Evolutionary conservation across 495 filamentous ascomycete species (phyloP).

Genomic region (Tirmania nivea): DNA sequence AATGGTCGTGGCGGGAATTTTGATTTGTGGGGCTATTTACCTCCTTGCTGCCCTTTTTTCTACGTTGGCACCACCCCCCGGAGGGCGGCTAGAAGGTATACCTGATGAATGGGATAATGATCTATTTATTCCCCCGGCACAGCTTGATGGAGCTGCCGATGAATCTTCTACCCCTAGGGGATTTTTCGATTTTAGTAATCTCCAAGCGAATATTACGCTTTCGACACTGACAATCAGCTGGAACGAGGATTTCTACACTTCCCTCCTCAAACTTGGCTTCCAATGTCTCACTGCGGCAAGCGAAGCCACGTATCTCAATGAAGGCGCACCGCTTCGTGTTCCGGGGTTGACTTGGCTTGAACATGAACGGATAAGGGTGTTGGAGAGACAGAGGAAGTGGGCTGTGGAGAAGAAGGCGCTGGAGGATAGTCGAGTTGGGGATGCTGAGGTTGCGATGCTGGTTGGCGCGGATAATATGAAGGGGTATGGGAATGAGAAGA

Average conservation of each 20-base stretch:
- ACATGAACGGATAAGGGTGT: constrained; percentile 45
- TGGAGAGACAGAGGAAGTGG: constrained; percentile 29
- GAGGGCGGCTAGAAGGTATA: not conserved
- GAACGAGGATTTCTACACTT: constrained; percentile 88
- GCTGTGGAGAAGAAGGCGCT: constrained; percentile 16
- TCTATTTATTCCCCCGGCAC: constrained; percentile 17
- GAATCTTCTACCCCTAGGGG: constrained; percentile 32
- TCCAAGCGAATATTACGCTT: constrained; percentile 76
- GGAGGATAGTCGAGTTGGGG: too few relatives aligned
- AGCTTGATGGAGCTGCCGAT: constrained; percentile 34
- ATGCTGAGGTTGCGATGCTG: too few relatives aligned
- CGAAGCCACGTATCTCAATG: constrained; percentile 87
- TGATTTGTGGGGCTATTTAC: constrained; percentile 54
- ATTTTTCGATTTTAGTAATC: constrained; percentile 34
- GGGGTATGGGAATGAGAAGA: not conserved
- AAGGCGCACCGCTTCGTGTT: constrained; percentile 54
- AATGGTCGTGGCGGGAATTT: constrained; percentile 56
- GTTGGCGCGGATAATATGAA: not conserved
- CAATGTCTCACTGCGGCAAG: constrained; percentile 72
- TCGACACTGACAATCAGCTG: constrained; percentile 53
- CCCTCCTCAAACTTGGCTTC: constrained; percentile 67
- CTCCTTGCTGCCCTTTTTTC: constrained; percentile 50
- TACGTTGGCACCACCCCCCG: constrained; percentile 30
- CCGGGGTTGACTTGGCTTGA: constrained; percentile 81
- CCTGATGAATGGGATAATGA: constrained; percentile 17